phyloP scores from a whole-genome alignment of 345 rosid species.

The Diplotaxis tenuifolia region DNA sequence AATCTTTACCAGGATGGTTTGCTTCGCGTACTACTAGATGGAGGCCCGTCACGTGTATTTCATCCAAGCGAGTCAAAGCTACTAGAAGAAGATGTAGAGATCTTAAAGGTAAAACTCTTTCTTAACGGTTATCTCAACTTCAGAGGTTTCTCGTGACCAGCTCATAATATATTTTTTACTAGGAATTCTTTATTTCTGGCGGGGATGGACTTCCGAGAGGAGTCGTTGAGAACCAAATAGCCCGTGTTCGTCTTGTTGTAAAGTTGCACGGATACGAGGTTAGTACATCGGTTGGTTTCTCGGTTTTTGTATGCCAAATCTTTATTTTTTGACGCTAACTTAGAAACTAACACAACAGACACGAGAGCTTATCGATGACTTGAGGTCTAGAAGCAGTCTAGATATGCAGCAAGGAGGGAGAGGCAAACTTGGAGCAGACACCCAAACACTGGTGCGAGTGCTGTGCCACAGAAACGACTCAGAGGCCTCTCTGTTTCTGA shows the following conservation, averaged over 20 bases:
- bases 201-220: constrained; percentile 98
- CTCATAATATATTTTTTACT: constrained; percentile 5
- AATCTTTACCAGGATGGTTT: constrained; percentile 69
- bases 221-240: constrained; percentile 90
- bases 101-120: constrained; percentile 63
- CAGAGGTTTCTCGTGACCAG: too few species aligned
- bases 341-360: constrained; percentile 49
- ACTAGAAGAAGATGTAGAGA: constrained; percentile 81
- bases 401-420: constrained; percentile 56
- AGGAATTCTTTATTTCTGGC: constrained; percentile 97
- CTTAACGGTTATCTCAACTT: neutral
- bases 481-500: constrained; percentile 86
- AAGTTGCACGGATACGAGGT: constrained; percentile 88
- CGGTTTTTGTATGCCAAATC: neutral
- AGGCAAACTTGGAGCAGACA: constrained; percentile 78
- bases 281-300: constrained; percentile 24
- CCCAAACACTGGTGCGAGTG: constrained; percentile 70
- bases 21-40: constrained; percentile 81
- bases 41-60: constrained; percentile 77
- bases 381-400: constrained; percentile 58
- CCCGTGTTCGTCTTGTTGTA: constrained; percentile 74
- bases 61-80: constrained; percentile 66
- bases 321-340: neutral
- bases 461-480: constrained; percentile 86
- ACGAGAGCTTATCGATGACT: constrained; percentile 79